A percentile compares a stretch with the other conserved stretches of the same genome.
These are phyloP conservation scores for Borovskyia barvae DNA, from an alignment of 208 protist species.

Conservation along the genomic window DNA sequence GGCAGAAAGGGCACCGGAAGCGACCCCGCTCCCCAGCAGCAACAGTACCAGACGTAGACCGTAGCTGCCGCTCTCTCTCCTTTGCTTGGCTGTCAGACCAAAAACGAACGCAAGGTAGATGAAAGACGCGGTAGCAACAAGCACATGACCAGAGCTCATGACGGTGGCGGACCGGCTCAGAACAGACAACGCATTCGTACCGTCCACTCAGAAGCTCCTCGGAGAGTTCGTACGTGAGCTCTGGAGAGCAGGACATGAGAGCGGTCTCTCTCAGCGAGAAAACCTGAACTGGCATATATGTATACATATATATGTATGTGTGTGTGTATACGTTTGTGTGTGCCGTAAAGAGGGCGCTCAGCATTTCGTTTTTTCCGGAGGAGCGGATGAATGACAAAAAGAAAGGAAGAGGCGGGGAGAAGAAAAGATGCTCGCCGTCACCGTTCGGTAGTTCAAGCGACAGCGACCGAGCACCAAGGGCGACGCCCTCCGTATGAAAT, in stretches of 20 bases:
- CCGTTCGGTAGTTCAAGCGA: neutral
- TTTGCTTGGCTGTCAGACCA: constrained; percentile 56
- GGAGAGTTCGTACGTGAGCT: constrained; percentile 35
- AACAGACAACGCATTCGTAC: constrained; percentile 78
- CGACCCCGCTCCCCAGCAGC: constrained; percentile 20
- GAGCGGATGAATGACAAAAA: neutral
- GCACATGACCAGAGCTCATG: constrained; percentile 62
- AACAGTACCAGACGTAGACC: constrained; percentile 18
- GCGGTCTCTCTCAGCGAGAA: neutral
- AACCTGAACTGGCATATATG: neutral
- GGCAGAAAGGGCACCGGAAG: constrained; percentile 79
- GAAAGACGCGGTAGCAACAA: constrained; percentile 71
- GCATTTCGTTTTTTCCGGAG: neutral
- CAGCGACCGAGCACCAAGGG: too few relatives aligned
- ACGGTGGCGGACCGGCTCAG: constrained; percentile 41
- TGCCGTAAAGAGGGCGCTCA: neutral
- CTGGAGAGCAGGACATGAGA: constrained; percentile 22
- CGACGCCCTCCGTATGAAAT: too few relatives aligned
- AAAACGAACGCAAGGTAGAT: constrained; percentile 60
- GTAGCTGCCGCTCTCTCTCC: constrained; percentile 41
- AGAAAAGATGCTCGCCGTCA: neutral
- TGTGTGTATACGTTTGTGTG: neutral
- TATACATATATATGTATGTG: neutral
- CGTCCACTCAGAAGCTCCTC: constrained; percentile 45
- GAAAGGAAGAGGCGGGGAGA: constrained; percentile 8